These are phyloP conservation scores for Sporisorium reilianum DNA, from an alignment of 1,284 basidiomycete species.

Conservation along the genomic window DNA sequence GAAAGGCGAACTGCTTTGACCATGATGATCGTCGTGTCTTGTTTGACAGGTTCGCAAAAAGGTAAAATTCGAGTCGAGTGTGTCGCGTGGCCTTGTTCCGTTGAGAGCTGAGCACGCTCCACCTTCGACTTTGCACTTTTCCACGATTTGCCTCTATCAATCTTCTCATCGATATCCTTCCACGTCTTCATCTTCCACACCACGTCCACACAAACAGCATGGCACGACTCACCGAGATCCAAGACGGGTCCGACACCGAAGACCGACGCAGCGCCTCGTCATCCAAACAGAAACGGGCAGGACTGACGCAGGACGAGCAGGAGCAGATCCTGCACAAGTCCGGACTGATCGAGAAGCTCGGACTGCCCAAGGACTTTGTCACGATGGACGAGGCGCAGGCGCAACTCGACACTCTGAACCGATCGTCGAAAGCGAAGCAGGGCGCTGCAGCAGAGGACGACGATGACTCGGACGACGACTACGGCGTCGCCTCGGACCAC, in stretches of 20 bases:
- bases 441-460: conserved; percentile 4
- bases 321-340: conserved; percentile 50
- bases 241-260: conserved; percentile 40
- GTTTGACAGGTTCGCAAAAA: conserved; percentile 5
- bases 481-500: conserved; percentile 37
- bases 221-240: conserved; percentile 42
- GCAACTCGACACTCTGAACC: conserved; percentile 36
- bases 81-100: conserved; percentile 22
- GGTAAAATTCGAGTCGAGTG: background rate
- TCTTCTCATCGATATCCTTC: conserved; percentile 4
- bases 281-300: conserved; percentile 1
- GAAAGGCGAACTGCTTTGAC: background rate
- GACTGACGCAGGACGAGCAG: conserved; percentile 39
- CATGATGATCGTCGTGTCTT: background rate
- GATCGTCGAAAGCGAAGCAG: background rate
- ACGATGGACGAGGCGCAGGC: conserved; percentile 42
- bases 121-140: background rate
- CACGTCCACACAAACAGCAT: conserved; percentile 4
- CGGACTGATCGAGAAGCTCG: conserved; percentile 45
- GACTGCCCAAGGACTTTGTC: conserved; percentile 50
- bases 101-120: conserved; percentile 8
- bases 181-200: background rate
- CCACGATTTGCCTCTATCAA: too few relatives aligned
- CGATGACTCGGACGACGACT: conserved; percentile 42
- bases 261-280: conserved; percentile 13